Evolutionary conservation across 768 basidiomycete species (phyloP), one percentile per base, ranked within the genome.

Genomic region (Lactifluus echinatus): DNA sequence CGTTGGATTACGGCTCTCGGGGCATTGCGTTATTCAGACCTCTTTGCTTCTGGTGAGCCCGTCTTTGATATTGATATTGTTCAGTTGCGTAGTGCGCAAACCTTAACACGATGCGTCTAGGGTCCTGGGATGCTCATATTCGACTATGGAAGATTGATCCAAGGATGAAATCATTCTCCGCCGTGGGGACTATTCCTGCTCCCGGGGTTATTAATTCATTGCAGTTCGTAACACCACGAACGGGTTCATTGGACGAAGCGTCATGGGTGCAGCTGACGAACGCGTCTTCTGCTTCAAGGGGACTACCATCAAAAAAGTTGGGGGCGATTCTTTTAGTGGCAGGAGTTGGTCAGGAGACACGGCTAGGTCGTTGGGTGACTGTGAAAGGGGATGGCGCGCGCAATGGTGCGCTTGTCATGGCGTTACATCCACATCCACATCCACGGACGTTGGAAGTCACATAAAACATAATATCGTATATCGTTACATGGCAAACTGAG

Each of bases 1-100:
- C 79, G 95, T 21, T 98, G 94, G 93, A 83, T 99, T 67, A 95
- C 92, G 1, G 78, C 90, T 0, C 72, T 98, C 39, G 85, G 86
- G 12, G 78, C 82, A 57, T 72, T 97, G 52, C 83, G 85, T 21
- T 97, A 96, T 70, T 90, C 93, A 7, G 92, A 99, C 69, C 66
- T 93, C 5, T 88, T 99, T 62, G 92, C 81, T 0, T 93, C 93
- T 6, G 95, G 94, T 91, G 67, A 56, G 76, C 70, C 15, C 21
- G 33, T 19, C 47, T 50, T 53, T 36, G 46, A 24, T 42, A 8
- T 19, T 17, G 39, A 21, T 19, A 12, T 37, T 10, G 24, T 39
- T 40, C 21, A 39, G 37, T 24, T 21, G 33, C 19, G 7, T 28
- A 36, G 40, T 31, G 15, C 8, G 7, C n/a, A 10, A 12, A 28